A percentile compares a stretch with the other conserved stretches of the same genome.
Conservation (phyloP, 768 basidiomycete genomes). For the Cystobasidium ongulense region DNA sequence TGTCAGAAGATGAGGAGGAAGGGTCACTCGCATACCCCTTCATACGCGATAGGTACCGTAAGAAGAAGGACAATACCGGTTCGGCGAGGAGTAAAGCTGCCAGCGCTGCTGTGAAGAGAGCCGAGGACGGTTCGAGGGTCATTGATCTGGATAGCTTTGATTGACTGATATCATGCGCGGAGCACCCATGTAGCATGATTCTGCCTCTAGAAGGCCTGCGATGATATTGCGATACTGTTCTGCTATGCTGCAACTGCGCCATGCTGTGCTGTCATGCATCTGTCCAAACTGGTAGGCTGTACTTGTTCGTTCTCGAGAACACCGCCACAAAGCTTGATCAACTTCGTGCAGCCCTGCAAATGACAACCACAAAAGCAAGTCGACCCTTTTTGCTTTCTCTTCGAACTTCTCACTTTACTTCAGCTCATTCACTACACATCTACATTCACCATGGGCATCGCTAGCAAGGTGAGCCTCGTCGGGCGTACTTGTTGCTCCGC, state of each 20-base stretch:
- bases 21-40: neutral
- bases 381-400: neutral
- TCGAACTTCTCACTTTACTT: neutral
- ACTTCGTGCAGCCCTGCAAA: neutral
- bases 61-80: neutral
- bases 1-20: neutral
- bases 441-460: constrained; percentile 16
- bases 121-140: constrained; percentile 10
- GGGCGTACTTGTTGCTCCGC: no score
- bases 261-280: neutral
- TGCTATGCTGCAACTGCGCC: neutral
- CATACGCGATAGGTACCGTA: neutral
- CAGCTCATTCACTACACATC: neutral
- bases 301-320: no score
- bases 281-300: no score
- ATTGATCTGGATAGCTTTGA: constrained; percentile 2
- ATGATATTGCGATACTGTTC: no score
- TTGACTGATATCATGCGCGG: neutral
- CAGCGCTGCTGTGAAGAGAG: neutral
- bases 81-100: neutral
- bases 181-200: neutral
- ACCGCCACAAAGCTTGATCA: no score
- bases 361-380: neutral
- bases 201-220: no score
- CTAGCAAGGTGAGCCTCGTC: constrained; percentile 17